A percentile compares a stretch with the other conserved stretches of the same genome.
These are phyloP conservation scores for Paecilomyces formosus DNA, from an alignment of 2,329 filamentous ascomycete species.

Conservation along the genomic window DNA sequence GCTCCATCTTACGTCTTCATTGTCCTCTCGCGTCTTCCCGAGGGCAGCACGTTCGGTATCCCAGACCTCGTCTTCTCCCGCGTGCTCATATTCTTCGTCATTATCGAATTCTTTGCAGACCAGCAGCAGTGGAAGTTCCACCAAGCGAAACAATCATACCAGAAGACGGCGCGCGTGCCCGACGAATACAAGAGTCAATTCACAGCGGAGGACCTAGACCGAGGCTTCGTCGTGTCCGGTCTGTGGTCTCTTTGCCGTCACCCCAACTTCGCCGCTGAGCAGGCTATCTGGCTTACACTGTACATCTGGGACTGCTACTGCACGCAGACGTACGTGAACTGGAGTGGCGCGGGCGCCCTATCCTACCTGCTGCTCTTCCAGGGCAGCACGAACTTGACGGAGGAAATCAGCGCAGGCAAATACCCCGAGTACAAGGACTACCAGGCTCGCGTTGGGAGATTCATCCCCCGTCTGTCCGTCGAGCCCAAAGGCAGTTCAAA, in stretches of 20 bases:
- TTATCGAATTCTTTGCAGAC: slow-evolving; percentile 75
- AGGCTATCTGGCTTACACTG: slow-evolving; percentile 77
- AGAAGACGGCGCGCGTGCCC: slow-evolving; percentile 63
- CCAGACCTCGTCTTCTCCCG: slow-evolving; percentile 54
- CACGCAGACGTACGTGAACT: slow-evolving; percentile 65
- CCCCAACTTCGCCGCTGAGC: slow-evolving; percentile 91
- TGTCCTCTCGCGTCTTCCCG: slow-evolving; percentile 59
- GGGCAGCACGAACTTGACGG: slow-evolving; percentile 80
- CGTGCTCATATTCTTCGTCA: slow-evolving; percentile 48
- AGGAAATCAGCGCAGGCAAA: slow-evolving; percentile 69
- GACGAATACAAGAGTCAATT: slow-evolving; percentile 43
- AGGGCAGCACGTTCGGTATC: slow-evolving; percentile 44
- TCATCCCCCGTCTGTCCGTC: slow-evolving; percentile 54
- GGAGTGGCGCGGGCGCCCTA: slow-evolving; percentile 64
- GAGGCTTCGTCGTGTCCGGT: slow-evolving; percentile 78
- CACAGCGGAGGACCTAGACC: slow-evolving; percentile 69
- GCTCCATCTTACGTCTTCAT: slow-evolving; percentile 79
- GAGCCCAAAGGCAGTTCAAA: slow-evolving; percentile 17
- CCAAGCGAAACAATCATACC: slow-evolving; percentile 68
- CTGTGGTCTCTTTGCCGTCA: slow-evolving; percentile 85
- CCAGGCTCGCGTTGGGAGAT: slow-evolving; percentile 73
- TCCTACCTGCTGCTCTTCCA: slow-evolving; percentile 77
- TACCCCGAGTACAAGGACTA: slow-evolving; percentile 86
- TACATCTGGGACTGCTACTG: slow-evolving; percentile 83
- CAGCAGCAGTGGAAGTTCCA: slow-evolving; percentile 93